A percentile compares a stretch with the other conserved stretches of the same genome.
These are phyloP conservation scores for Colletotrichum chlorophyti DNA, from an alignment of 2,329 filamentous ascomycete species.

Conservation along the genomic window DNA sequence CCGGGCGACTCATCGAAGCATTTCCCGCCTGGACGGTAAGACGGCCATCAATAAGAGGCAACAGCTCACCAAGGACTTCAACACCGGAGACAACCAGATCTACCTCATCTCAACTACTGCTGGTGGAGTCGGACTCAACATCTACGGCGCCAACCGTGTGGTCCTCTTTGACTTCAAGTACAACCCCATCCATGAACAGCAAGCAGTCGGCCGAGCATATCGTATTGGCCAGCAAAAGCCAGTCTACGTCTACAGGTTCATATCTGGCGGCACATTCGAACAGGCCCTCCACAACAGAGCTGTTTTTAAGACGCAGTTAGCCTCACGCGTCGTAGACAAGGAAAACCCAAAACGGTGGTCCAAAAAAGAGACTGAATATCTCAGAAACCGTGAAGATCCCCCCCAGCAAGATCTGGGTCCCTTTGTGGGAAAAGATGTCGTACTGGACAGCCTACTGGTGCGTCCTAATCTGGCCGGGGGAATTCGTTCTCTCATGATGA, in stretches of 20 bases:
- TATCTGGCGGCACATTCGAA: slow-evolving; percentile 82
- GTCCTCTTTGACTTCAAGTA: slow-evolving; percentile 85
- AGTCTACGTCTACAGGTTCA: slow-evolving; percentile 85
- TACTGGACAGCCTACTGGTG: slow-evolving; percentile 59
- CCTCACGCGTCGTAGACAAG: slow-evolving; percentile 82
- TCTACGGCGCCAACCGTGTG: slow-evolving; percentile 83
- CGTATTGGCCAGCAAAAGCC: slow-evolving; percentile 82
- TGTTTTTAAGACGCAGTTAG: slow-evolving; percentile 83
- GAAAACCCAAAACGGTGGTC: slow-evolving; percentile 77
- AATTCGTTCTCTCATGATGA: slow-evolving; percentile 67
- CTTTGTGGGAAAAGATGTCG: slow-evolving; percentile 67
- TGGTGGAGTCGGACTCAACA: slow-evolving; percentile 84
- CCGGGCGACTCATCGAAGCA: slow-evolving; percentile 51
- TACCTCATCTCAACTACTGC: slow-evolving; percentile 86
- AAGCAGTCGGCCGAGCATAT: slow-evolving; percentile 86
- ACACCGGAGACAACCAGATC: slow-evolving; percentile 60
- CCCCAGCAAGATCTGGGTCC: slow-evolving; percentile 56
- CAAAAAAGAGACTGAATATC: slow-evolving; percentile 40
- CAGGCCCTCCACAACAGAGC: slow-evolving; percentile 74
- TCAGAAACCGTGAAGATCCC: slow-evolving; percentile 59
- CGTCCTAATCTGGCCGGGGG: slow-evolving; percentile 41
- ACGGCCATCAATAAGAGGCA: slow-evolving; percentile 66
- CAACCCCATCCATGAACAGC: slow-evolving; percentile 83
- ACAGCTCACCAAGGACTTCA: slow-evolving; percentile 71
- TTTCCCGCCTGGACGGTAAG: slow-evolving; percentile 71